Percentiles rank a stretch among this genome's conserved stretches.
These are phyloP conservation scores for Blastobotrys mokoenaii DNA, from an alignment of 805 yeast genomes.

Conservation along the genomic window DNA sequence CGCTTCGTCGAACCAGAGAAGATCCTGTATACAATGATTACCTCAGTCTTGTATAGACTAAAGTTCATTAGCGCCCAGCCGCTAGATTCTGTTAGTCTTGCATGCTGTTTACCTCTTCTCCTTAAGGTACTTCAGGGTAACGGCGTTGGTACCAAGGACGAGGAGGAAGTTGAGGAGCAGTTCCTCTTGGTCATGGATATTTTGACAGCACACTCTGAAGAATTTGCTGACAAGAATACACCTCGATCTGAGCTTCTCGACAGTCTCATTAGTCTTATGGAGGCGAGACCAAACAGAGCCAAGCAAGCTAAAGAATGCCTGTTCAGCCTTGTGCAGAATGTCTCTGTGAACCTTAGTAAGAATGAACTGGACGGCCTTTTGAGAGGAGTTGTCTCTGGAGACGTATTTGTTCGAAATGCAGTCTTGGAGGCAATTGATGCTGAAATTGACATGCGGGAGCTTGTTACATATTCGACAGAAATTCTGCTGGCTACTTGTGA, in stretches of 20 bases:
- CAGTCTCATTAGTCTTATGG: conserved; percentile 56
- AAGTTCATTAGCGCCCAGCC: conserved; percentile 71
- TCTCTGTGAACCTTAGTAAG: conserved; percentile 51
- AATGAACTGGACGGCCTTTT: conserved; percentile 55
- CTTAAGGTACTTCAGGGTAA: conserved; percentile 52
- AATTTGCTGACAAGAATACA: conserved; percentile 49
- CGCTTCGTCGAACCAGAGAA: conserved; percentile 40
- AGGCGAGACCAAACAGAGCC: conserved; percentile 61
- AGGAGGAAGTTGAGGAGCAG: conserved; percentile 89
- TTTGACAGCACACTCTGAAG: conserved; percentile 39
- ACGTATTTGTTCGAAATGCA: conserved; percentile 65
- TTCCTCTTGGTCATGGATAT: conserved; percentile 69
- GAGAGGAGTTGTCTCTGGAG: conserved; percentile 48
- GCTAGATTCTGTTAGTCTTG: conserved; percentile 57
- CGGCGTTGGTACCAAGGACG: conserved; percentile 34
- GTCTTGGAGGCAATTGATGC: conserved; percentile 79
- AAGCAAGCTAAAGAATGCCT: conserved; percentile 80
- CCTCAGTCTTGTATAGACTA: conserved; percentile 66
- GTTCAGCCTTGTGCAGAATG: conserved; percentile 64
- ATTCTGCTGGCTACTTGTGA: conserved; percentile 75
- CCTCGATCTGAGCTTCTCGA: conserved; percentile 61
- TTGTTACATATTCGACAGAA: conserved; percentile 47
- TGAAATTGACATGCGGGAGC: conserved; percentile 47
- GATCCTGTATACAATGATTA: conserved; percentile 43
- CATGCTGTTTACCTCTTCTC: conserved; percentile 69